Evolutionary conservation across 768 basidiomycete genomes (phyloP), one percentile per base, ranked within the genome.

Genomic region (Suillus subaureus): DNA sequence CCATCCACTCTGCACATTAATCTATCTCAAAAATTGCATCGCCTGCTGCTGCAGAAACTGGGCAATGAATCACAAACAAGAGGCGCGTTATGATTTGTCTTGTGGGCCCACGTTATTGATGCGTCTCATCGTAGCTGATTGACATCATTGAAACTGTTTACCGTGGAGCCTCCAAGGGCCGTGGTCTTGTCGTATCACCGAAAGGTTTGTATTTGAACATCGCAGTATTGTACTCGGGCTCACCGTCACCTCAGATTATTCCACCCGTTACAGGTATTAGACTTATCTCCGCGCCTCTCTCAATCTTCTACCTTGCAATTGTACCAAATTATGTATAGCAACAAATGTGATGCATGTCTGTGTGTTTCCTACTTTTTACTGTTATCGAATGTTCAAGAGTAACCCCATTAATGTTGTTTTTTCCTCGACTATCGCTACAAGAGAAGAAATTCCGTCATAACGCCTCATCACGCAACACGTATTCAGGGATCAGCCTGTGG

Each of bases 71-170:
- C 96, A 96, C 78, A 97, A 99, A 75, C 97, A 99, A 80, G 97
- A 99, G 84, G 94, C 94, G 49, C 40, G 85, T 69, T 42, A 40
- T 47, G 4, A 43, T 61, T 28, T 2, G 18, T 21, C 18, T 21
- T 21, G 40, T 42, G 4, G 26, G 28, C 26, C 6, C 39, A 28
- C 18, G 6, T 28, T 15, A 31, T 42, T 60, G 28, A 60, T 31
- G 4, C 6, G 3, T 28, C 18, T 31, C 0, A 40, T 42, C 11
- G 12, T 66, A 98, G 95, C 81, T 99, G 75, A 96, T 99, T 72
- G 97, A 99, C 76, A 96, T 99, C 70, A 89, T 99, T 70, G 97
- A 98, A 79, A 98, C 97, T 11, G 97, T 99, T 7, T 99, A 98
- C 77, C 89, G 97, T 68, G 97, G 97, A 37, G 97, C 97, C 1